These are phyloP conservation scores for Trypanosomatidae sp. DNA, from an alignment of 208 protist genomes.

Conservation along the genomic window DNA sequence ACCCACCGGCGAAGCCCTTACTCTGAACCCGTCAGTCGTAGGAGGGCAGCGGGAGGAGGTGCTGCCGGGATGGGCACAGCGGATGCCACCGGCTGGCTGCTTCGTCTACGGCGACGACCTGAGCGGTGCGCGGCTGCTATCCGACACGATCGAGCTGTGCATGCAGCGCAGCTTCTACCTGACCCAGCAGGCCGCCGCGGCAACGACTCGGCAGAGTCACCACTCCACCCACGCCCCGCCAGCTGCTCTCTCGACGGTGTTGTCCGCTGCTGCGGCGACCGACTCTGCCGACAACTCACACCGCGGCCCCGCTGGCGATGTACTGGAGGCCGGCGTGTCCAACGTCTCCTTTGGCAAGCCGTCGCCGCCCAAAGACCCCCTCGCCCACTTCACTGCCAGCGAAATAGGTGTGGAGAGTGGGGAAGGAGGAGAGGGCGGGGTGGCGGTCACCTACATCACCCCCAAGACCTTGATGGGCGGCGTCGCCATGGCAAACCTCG, in stretches of 20 bases:
- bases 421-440: conserved; percentile 12
- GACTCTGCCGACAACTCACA: no score
- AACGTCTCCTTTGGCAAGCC: not conserved
- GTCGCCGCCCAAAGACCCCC: conserved; percentile 11
- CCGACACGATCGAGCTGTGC: conserved; percentile 41
- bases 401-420: conserved; percentile 26
- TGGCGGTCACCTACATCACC: conserved; percentile 26
- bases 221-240: no score
- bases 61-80: conserved; percentile 64
- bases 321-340: no score
- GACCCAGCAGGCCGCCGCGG: no score
- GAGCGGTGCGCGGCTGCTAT: conserved; percentile 58
- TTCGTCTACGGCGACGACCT: conserved; percentile 85
- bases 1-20: no score
- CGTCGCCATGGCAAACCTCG: not conserved
- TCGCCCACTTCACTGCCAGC: conserved; percentile 11
- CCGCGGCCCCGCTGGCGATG: no score
- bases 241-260: no score
- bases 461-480: conserved; percentile 21
- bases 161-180: no score
- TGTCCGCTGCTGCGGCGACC: no score
- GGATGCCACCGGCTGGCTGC: conserved; percentile 69
- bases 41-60: no score
- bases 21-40: no score
- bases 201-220: no score